These are phyloP conservation scores for Coemansia sp. DNA, from an alignment of 192 early-diverging fungal species.

Conservation along the genomic window DNA sequence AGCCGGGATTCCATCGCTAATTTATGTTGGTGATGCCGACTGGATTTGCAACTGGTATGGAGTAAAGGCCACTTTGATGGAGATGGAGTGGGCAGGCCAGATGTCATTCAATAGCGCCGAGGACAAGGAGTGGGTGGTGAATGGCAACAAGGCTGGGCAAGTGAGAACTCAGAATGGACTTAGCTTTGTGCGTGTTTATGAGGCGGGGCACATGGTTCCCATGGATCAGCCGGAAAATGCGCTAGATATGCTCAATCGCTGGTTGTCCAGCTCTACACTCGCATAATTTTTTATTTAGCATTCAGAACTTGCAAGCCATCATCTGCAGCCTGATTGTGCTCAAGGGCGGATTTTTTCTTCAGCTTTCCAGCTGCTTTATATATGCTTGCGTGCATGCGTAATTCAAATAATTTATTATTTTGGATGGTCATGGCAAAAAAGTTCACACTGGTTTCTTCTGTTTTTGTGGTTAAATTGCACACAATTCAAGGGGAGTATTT, in stretches of 20 bases:
- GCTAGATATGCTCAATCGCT: constrained; percentile 79
- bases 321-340: no score
- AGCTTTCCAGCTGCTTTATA: no score
- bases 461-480: no score
- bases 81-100: constrained; percentile 79
- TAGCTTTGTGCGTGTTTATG: constrained; percentile 79
- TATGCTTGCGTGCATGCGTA: no score
- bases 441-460: no score
- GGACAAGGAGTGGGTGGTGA: constrained; percentile 72
- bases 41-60: constrained; percentile 84
- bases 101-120: constrained; percentile 64
- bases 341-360: no score
- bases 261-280: constrained; percentile 48
- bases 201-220: constrained; percentile 86
- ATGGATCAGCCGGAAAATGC: constrained; percentile 79
- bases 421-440: no score
- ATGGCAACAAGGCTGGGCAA: constrained; percentile 56
- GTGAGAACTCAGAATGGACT: constrained; percentile 63
- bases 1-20: constrained; percentile 70
- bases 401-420: no score
- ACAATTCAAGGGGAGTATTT: no score
- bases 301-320: no score
- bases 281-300: not conserved
- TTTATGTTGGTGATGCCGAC: constrained; percentile 90
- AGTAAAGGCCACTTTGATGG: constrained; percentile 78